phyloP scores from a whole-genome alignment of 805 yeast genomes.

The Barnettozyma siamensis region DNA sequence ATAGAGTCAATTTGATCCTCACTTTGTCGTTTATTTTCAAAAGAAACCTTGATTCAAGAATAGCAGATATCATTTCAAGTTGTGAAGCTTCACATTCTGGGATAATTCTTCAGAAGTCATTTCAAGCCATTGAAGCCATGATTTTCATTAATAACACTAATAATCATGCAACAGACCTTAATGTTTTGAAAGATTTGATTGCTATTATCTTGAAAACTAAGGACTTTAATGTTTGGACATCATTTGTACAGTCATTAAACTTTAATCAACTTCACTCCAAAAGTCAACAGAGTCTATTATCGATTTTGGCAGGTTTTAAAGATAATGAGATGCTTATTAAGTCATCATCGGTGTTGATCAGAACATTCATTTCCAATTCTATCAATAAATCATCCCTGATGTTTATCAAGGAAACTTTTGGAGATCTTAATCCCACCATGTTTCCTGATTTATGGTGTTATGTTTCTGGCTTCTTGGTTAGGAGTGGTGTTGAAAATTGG shows the following conservation, averaged over 20 bases:
- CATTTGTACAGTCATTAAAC: slow-evolving; percentile 2
- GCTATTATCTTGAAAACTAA: background rate
- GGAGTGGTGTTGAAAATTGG: slow-evolving; percentile 20
- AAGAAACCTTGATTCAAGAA: slow-evolving; percentile 15
- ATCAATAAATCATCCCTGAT: slow-evolving; percentile 3
- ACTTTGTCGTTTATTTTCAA: slow-evolving; percentile 11
- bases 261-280: background rate
- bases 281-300: slow-evolving; percentile 12
- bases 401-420: slow-evolving; percentile 12
- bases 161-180: slow-evolving; percentile 2
- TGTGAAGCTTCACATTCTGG: slow-evolving; percentile 8
- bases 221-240: slow-evolving; percentile 7
- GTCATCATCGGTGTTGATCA: slow-evolving; percentile 4
- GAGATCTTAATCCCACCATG: slow-evolving; percentile 13
- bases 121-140: slow-evolving; percentile 9
- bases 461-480: slow-evolving; percentile 14
- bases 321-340: slow-evolving; percentile 8
- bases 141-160: slow-evolving; percentile 10
- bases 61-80: slow-evolving; percentile 11
- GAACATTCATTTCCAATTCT: background rate
- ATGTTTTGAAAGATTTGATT: slow-evolving; percentile 4
- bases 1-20: slow-evolving; percentile 20
- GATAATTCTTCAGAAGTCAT: slow-evolving; percentile 2
- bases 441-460: slow-evolving; percentile 22
- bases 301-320: slow-evolving; percentile 9